phyloP scores from a whole-genome alignment of 2,329 filamentous ascomycete species.

The Parastagonospora avenae region DNA sequence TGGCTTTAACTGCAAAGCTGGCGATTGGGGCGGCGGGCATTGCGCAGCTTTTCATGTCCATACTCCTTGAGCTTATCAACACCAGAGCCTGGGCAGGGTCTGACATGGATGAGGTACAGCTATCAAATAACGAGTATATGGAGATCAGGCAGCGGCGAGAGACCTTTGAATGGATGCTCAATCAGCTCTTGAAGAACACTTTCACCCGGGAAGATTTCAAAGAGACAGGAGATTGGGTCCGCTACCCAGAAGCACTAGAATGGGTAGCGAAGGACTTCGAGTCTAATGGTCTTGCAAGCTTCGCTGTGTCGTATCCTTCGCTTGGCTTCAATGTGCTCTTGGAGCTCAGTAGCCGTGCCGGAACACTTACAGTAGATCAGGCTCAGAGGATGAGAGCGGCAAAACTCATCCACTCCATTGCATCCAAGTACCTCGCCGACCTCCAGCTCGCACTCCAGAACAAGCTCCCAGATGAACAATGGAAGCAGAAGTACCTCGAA shows the following conservation, averaged over 20 bases:
- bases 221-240: conserved; percentile 36
- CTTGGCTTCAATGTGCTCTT: conserved; percentile 34
- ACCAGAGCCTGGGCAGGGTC: conserved; percentile 39
- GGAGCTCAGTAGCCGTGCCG: conserved; percentile 22
- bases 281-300: conserved; percentile 32
- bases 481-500: conserved; percentile 35
- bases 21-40: conserved; percentile 36
- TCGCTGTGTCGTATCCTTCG: conserved; percentile 36
- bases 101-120: conserved; percentile 3
- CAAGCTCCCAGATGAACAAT: conserved; percentile 2
- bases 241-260: conserved; percentile 29
- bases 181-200: conserved; percentile 32
- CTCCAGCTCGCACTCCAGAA: conserved; percentile 13
- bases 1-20: conserved; percentile 37
- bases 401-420: conserved; percentile 31
- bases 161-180: conserved; percentile 37
- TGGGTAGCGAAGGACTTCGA: conserved; percentile 37
- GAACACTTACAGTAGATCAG: conserved; percentile 16
- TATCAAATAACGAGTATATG: conserved; percentile 11
- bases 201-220: conserved; percentile 39
- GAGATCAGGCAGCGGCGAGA: conserved; percentile 23
- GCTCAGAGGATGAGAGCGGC: conserved; percentile 16
- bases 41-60: conserved; percentile 40
- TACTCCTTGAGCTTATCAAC: conserved; percentile 29
- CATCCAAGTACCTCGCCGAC: conserved; percentile 29